Conservation (phyloP, 768 basidiomycete species). For the Termitomyces sp. region DNA sequence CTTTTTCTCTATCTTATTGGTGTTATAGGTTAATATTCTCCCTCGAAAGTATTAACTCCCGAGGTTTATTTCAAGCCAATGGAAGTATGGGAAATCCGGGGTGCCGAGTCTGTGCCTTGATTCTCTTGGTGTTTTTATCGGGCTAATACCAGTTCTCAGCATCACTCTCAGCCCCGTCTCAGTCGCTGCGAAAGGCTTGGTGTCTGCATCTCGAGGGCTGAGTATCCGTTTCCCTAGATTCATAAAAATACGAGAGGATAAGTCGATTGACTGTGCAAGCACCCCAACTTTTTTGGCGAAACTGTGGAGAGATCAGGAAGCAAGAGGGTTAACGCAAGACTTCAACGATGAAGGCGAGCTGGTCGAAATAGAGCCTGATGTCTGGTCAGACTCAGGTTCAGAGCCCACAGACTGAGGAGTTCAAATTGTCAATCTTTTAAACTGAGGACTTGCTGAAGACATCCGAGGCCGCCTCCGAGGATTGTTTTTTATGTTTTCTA, state of each 20-base stretch:
- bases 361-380: constrained; percentile 40
- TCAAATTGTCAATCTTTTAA: too few species aligned
- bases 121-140: background rate
- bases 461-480: too few species aligned
- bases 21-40: background rate
- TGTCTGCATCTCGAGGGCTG: constrained; percentile 56
- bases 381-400: constrained; percentile 25
- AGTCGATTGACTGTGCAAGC: constrained; percentile 67
- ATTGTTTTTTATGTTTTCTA: too few species aligned
- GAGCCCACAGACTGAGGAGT: background rate
- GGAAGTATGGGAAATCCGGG: constrained; percentile 89
- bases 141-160: constrained; percentile 28
- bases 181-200: constrained; percentile 65
- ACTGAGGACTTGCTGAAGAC: too few species aligned
- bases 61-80: constrained; percentile 67
- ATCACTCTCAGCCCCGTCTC: constrained; percentile 87
- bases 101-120: constrained; percentile 54
- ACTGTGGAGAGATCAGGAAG: constrained; percentile 66
- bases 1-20: constrained; percentile 4
- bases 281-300: constrained; percentile 65
- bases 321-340: constrained; percentile 23
- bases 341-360: constrained; percentile 59
- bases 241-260: constrained; percentile 71
- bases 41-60: constrained; percentile 49
- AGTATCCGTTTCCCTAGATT: constrained; percentile 90